Evolutionary conservation across 1,284 basidiomycete species (phyloP).

Genomic region (Rugosomyces carneus): DNA sequence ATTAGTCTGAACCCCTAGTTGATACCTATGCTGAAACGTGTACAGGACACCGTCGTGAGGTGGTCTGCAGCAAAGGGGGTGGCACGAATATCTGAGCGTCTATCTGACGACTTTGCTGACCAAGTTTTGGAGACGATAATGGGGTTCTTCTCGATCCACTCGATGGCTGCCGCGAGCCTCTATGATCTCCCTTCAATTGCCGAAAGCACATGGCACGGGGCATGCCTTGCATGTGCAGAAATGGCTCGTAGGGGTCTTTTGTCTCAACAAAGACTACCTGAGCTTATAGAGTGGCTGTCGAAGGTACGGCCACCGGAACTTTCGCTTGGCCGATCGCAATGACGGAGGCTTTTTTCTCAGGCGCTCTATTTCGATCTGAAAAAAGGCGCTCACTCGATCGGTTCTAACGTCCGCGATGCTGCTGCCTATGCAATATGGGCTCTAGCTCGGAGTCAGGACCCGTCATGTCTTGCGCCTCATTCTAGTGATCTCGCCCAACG

Average conservation of each 20-base stretch:
- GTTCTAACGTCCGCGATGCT: slow-evolving; percentile 91
- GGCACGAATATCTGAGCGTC: slow-evolving; percentile 77
- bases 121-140: slow-evolving; percentile 83
- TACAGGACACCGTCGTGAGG: slow-evolving; percentile 88
- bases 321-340: slow-evolving; percentile 3
- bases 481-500: slow-evolving; percentile 62
- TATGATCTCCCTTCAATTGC: slow-evolving; percentile 71
- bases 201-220: slow-evolving; percentile 93
- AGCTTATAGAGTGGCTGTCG: slow-evolving; percentile 71
- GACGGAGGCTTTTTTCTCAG: slow-evolving; percentile 33
- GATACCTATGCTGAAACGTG: slow-evolving; percentile 1
- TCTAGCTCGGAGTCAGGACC: slow-evolving; percentile 72
- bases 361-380: slow-evolving; percentile 91
- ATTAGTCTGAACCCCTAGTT: neutral
- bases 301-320: slow-evolving; percentile 43
- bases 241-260: slow-evolving; percentile 81
- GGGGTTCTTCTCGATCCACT: slow-evolving; percentile 63
- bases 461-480: slow-evolving; percentile 54
- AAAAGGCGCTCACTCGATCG: slow-evolving; percentile 88
- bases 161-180: slow-evolving; percentile 49
- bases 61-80: slow-evolving; percentile 95
- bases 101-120: slow-evolving; percentile 68
- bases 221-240: slow-evolving; percentile 90
- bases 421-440: slow-evolving; percentile 96
- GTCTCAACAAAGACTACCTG: slow-evolving; percentile 46